Percentiles rank a stretch among this genome's conserved stretches.
Conservation (phyloP, 495 filamentous ascomycete genomes). For the Talaromyces liani region DNA sequence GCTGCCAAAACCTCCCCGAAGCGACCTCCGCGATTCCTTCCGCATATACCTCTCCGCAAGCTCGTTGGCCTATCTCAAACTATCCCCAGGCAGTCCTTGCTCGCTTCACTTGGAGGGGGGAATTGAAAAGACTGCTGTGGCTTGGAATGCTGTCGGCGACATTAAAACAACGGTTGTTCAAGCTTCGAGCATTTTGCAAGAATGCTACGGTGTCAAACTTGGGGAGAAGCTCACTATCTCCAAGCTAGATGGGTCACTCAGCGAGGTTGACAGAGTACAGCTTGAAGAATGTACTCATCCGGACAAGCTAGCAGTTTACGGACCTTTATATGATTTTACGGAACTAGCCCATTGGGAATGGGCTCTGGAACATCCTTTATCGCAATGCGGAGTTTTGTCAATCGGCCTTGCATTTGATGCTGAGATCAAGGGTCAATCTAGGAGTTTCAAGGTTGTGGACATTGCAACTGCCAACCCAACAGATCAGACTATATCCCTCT, state of each 20-base stretch:
- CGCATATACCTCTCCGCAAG: slow-evolving; percentile 61
- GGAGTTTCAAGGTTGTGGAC: slow-evolving; percentile 33
- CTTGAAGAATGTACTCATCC: slow-evolving; percentile 44
- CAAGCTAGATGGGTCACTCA: slow-evolving; percentile 27
- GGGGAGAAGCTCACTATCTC: slow-evolving; percentile 53
- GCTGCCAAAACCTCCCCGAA: slow-evolving; percentile 40
- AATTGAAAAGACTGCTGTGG: slow-evolving; percentile 48
- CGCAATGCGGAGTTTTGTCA: slow-evolving; percentile 36
- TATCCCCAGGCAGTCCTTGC: slow-evolving; percentile 54
- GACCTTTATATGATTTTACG: slow-evolving; percentile 23
- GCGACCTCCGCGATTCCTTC: slow-evolving; percentile 52
- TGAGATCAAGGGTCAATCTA: slow-evolving; percentile 38
- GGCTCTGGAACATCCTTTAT: slow-evolving; percentile 50
- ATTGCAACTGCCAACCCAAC: slow-evolving; percentile 22
- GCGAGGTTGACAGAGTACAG: slow-evolving; percentile 35
- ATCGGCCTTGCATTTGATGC: slow-evolving; percentile 38
- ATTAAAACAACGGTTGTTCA: slow-evolving; percentile 57
- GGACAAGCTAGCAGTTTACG: slow-evolving; percentile 24
- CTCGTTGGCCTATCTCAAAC: slow-evolving; percentile 50
- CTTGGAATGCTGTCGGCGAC: slow-evolving; percentile 58
- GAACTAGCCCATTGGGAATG: slow-evolving; percentile 58
- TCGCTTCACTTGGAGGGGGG: slow-evolving; percentile 38
- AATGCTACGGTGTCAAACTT: slow-evolving; percentile 55
- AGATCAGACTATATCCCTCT: slow-evolving; percentile 29
- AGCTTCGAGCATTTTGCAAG: slow-evolving; percentile 58